phyloP scores from a whole-genome alignment of 148 eudicot species.

The Spergularia bocconei region DNA sequence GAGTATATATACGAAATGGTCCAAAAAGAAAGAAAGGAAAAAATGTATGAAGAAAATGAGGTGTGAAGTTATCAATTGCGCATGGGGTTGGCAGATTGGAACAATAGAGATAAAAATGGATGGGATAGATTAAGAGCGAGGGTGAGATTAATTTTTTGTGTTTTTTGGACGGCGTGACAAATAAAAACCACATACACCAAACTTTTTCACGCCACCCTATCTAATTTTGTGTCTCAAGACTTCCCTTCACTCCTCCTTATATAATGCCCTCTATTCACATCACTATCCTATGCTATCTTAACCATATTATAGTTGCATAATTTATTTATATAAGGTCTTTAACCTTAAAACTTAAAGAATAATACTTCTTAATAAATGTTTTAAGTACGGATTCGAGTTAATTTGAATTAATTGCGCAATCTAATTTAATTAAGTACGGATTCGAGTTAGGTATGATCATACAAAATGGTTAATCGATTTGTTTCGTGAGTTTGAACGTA shows the following conservation, averaged over 20 bases:
- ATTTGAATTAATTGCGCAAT: no score
- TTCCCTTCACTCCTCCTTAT: conserved; percentile 9
- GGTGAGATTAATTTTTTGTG: conserved; percentile 2
- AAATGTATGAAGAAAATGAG: conserved; percentile 1
- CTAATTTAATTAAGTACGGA: no score
- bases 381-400: no score
- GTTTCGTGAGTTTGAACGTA: no score
- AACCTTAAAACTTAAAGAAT: no score
- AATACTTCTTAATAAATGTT: no score
- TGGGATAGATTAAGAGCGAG: neutral
- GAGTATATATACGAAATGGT: no score
- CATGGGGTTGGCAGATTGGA: conserved; percentile 56
- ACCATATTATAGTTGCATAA: no score
- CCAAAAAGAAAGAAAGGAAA: no score
- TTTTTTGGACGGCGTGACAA: conserved; percentile 69
- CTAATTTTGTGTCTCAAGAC: conserved; percentile 22
- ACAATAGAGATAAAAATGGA: conserved; percentile 21
- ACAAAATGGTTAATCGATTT: no score
- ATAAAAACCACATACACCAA: conserved; percentile 17
- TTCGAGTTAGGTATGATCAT: no score
- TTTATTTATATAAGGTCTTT: no score
- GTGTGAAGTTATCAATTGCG: conserved; percentile 43
- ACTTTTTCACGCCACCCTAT: conserved; percentile 58
- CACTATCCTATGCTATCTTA: conserved; percentile 6
- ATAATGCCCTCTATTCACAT: neutral